Conservation (phyloP, 306 rosid genomes). For the Acmispon strigosus region DNA sequence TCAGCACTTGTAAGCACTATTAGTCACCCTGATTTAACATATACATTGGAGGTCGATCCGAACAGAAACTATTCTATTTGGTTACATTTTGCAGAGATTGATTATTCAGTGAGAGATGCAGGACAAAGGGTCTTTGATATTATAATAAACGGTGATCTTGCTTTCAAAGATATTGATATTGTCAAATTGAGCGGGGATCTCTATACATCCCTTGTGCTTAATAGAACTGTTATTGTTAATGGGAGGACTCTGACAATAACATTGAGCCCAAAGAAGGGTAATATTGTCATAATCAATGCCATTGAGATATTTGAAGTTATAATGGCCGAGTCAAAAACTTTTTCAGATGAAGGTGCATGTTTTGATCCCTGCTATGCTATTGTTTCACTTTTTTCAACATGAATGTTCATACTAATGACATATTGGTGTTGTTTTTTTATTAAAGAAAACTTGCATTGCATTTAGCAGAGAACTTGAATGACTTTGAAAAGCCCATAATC, state of each 20-base stretch:
- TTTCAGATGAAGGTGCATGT: slow-evolving; percentile 70
- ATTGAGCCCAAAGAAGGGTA: slow-evolving; percentile 49
- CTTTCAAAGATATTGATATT: slow-evolving; percentile 56
- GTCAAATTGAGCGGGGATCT: slow-evolving; percentile 63
- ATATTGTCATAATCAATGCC: slow-evolving; percentile 70
- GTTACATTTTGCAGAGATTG: slow-evolving; percentile 94
- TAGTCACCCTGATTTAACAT: slow-evolving; percentile 63
- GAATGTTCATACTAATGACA: neutral
- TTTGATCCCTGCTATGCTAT: neutral
- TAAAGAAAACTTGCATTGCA: neutral
- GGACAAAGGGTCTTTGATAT: slow-evolving; percentile 85
- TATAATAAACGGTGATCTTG: slow-evolving; percentile 54
- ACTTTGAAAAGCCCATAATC: too few relatives aligned
- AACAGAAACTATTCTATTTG: slow-evolving; percentile 88
- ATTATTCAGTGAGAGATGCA: slow-evolving; percentile 34
- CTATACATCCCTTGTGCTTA: slow-evolving; percentile 73
- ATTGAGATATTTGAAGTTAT: slow-evolving; percentile 82
- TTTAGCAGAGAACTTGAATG: too few relatives aligned
- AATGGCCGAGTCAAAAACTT: slow-evolving; percentile 61
- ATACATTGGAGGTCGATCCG: slow-evolving; percentile 75
- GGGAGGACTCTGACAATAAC: slow-evolving; percentile 77
- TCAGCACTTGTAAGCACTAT: slow-evolving; percentile 60
- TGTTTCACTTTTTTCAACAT: neutral
- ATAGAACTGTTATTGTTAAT: slow-evolving; percentile 55
- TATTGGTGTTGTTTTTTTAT: neutral